Conservation (phyloP, 768 basidiomycete genomes). For the Russula emetica region DNA sequence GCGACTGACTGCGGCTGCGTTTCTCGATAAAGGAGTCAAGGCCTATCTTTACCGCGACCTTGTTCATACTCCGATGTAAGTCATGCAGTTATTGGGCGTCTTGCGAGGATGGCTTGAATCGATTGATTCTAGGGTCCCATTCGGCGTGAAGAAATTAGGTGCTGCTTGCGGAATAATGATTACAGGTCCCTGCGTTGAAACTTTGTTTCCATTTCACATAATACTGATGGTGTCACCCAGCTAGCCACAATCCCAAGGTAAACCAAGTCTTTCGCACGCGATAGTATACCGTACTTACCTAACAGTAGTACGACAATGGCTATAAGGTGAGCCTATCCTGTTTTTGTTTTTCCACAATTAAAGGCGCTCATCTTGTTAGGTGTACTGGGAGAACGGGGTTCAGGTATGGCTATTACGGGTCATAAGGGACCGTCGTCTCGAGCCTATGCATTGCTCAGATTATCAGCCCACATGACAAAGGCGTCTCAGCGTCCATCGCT, state of each 20-base stretch:
- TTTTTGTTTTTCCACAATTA: neutral
- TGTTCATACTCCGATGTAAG: slow-evolving; percentile 78
- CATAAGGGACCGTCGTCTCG: neutral
- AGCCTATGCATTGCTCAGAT: slow-evolving; percentile 49
- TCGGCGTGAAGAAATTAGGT: slow-evolving; percentile 57
- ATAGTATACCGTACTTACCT: slow-evolving; percentile 1
- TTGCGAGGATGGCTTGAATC: neutral
- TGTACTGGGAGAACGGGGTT: slow-evolving; percentile 87
- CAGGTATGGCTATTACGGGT: slow-evolving; percentile 46
- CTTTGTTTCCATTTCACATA: slow-evolving; percentile 2
- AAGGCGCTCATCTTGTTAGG: slow-evolving; percentile 41
- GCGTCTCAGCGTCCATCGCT: slow-evolving; percentile 65
- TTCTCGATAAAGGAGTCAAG: slow-evolving; percentile 58
- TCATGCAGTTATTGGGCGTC: slow-evolving; percentile 6
- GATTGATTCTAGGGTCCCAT: slow-evolving; percentile 61
- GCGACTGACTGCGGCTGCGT: slow-evolving; percentile 64
- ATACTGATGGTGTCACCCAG: slow-evolving; percentile 36
- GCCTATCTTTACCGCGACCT: slow-evolving; percentile 65
- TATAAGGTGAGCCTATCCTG: slow-evolving; percentile 55
- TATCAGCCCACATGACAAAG: slow-evolving; percentile 75
- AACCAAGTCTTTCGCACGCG: slow-evolving; percentile 10
- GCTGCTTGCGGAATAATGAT: slow-evolving; percentile 90
- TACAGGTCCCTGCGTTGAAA: slow-evolving; percentile 48
- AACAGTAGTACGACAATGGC: slow-evolving; percentile 71
- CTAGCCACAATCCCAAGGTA: slow-evolving; percentile 88